A percentile compares a stretch with the other conserved stretches of the same genome.
Conservation (phyloP, 345 rosid genomes). For the Gossypium mustelinum region DNA sequence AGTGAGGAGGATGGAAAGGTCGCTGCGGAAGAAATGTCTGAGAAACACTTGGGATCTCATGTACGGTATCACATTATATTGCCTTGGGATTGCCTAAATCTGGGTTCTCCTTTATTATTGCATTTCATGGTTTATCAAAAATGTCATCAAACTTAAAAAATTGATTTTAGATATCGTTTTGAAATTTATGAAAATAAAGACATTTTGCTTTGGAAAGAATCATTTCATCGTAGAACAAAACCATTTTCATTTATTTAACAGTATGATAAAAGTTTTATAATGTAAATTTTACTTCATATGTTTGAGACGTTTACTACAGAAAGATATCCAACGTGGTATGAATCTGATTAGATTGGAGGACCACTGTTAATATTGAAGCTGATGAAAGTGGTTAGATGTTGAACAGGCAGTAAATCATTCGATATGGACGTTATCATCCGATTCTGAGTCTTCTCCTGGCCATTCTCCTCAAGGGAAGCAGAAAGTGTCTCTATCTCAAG, state of each 20-base stretch:
- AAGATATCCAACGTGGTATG: not conserved
- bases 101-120: not conserved
- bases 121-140: not conserved
- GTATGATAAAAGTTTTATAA: not conserved
- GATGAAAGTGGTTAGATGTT: constrained; percentile 19
- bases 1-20: constrained; percentile 29
- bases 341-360: not conserved
- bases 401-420: constrained; percentile 41
- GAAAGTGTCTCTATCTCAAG: constrained; percentile 21
- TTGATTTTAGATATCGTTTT: not conserved
- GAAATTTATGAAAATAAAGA: not conserved
- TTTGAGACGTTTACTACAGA: not conserved
- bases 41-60: constrained; percentile 30
- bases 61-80: constrained; percentile 26
- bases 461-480: constrained; percentile 23
- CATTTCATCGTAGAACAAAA: not conserved
- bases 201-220: not conserved
- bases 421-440: constrained; percentile 57
- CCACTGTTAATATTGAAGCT: not conserved
- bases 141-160: not conserved
- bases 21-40: constrained; percentile 20
- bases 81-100: not conserved
- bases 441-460: constrained; percentile 60
- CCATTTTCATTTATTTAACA: not conserved
- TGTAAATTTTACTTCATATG: not conserved